Conservation (phyloP, 179 eudicot species). For the Silene vulgaris region DNA sequence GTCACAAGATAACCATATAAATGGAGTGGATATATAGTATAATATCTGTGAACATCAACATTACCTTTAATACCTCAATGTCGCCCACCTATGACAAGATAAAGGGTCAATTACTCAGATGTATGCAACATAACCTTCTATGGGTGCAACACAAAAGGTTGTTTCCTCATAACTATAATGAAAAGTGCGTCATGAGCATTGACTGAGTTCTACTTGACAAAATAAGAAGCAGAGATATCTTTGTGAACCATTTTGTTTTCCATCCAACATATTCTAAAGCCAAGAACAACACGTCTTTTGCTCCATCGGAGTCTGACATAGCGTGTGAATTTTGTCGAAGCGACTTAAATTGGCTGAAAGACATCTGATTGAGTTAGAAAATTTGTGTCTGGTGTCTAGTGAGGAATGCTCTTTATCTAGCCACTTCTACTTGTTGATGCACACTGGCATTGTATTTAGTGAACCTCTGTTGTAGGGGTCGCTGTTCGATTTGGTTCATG, state of each 20-base stretch:
- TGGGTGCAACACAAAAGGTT: not conserved
- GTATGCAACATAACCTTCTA: not conserved
- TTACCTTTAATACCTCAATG: not conserved
- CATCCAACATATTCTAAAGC: not conserved
- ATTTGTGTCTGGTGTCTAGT: not conserved
- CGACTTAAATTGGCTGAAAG: not conserved
- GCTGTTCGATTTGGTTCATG: not conserved
- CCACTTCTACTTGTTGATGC: constrained; percentile 7
- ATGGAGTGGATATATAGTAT: not conserved
- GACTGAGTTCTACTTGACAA: not conserved
- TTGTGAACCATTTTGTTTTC: not conserved
- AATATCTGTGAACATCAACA: not conserved
- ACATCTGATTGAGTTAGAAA: not conserved
- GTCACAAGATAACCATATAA: not conserved
- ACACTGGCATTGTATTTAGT: not conserved
- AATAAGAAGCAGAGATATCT: not conserved
- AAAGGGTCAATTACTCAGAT: not conserved
- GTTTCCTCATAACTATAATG: not conserved
- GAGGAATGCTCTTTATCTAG: not conserved
- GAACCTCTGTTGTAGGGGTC: not conserved
- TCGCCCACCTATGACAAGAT: not conserved
- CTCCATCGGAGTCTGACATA: not conserved
- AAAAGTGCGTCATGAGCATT: not conserved
- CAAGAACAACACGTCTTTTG: not conserved
- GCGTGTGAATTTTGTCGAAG: not conserved